Conservation (phyloP, 257 asterid genomes). For the Ilex aquifolium region DNA sequence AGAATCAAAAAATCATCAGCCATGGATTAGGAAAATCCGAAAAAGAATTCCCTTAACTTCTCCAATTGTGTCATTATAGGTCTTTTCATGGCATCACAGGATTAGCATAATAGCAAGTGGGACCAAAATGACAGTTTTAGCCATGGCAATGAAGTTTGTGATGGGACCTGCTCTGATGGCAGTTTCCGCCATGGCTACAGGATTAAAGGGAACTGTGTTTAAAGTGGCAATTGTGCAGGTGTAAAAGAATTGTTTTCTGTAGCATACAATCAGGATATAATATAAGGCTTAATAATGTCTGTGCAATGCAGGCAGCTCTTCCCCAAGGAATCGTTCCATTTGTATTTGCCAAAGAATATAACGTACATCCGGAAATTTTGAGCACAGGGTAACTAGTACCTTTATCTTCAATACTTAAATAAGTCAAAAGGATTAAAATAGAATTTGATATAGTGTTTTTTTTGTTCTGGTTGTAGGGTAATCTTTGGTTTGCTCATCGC, state of each 20-base stretch:
- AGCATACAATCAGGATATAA: not conserved
- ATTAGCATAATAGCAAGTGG: slow-evolving; percentile 71
- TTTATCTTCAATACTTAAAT: not conserved
- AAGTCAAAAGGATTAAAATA: not conserved
- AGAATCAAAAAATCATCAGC: slow-evolving; percentile 13
- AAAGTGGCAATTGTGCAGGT: slow-evolving; percentile 86
- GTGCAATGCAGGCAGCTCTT: slow-evolving; percentile 76
- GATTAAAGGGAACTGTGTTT: slow-evolving; percentile 58
- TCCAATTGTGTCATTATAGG: slow-evolving; percentile 34
- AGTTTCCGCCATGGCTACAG: slow-evolving; percentile 53
- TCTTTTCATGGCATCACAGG: slow-evolving; percentile 88
- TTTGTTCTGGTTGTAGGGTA: slow-evolving; percentile 41
- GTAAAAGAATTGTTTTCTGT: not conserved
- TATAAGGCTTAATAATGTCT: not conserved
- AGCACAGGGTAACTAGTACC: slow-evolving; percentile 69
- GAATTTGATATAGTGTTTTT: slow-evolving; percentile 5
- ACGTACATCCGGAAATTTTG: slow-evolving; percentile 67
- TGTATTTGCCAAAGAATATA: slow-evolving; percentile 87
- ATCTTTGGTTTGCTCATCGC: slow-evolving; percentile 72
- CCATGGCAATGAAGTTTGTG: slow-evolving; percentile 63
- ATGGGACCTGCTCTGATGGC: slow-evolving; percentile 75
- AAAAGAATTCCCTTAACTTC: slow-evolving; percentile 1
- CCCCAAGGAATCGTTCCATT: slow-evolving; percentile 96
- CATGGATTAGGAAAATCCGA: not conserved
- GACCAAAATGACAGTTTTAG: slow-evolving; percentile 48